Conservation (phyloP, 768 basidiomycete genomes). For the Lyophyllum decastes region DNA sequence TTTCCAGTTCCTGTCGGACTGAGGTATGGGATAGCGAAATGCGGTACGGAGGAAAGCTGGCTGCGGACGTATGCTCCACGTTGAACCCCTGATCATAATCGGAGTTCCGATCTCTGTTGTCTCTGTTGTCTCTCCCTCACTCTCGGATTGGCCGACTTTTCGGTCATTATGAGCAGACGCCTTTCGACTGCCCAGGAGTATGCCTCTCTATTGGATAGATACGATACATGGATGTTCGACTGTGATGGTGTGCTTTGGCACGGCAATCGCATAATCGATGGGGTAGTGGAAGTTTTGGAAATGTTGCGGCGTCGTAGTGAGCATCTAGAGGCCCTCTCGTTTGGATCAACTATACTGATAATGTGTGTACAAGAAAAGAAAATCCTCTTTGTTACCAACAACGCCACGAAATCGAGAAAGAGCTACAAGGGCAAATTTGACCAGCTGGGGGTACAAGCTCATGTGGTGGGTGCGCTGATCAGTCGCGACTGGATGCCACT, state of each 20-base stretch:
- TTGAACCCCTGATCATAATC: not conserved
- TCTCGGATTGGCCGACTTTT: not conserved
- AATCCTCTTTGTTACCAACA: conserved; percentile 94
- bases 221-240: conserved; percentile 95
- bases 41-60: not conserved
- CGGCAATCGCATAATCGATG: conserved; percentile 78
- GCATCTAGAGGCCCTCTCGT: conserved; percentile 27
- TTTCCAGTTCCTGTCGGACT: not conserved
- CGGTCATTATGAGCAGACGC: conserved; percentile 30
- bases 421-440: conserved; percentile 93
- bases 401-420: conserved; percentile 89
- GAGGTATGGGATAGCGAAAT: not conserved
- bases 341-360: conserved; percentile 3
- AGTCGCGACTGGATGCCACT: not conserved
- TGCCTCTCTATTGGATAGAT: conserved; percentile 53
- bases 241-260: conserved; percentile 97
- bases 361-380: conserved; percentile 60
- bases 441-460: conserved; percentile 79
- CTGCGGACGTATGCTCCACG: not conserved
- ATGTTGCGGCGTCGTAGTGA: conserved; percentile 72
- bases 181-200: conserved; percentile 48
- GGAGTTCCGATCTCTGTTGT: conserved; percentile 10
- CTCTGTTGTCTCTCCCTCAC: not conserved
- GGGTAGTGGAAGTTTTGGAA: conserved; percentile 72
- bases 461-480: conserved; percentile 59